Evolutionary conservation across 1,284 basidiomycete genomes (phyloP), one percentile per base, ranked within the genome.

Genomic region (Wallemia mellicola): DNA sequence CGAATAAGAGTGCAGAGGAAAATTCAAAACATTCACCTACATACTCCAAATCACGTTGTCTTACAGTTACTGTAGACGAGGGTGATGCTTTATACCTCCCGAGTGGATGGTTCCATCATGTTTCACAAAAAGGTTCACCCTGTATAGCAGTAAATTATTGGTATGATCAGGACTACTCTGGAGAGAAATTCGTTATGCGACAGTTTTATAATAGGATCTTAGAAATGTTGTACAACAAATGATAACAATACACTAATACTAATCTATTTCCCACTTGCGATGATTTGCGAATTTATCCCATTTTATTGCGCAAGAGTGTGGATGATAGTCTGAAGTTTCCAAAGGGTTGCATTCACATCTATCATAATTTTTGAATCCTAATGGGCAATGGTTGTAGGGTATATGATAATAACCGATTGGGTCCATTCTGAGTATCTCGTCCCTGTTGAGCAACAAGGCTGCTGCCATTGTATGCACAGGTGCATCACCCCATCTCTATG

Each of bases 391-490:
- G 63, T 75, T 74, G 67, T 76, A 79, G n/a, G 77, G 75, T 55
- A 71, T 71, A 59, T 72, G 71, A 32, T 67, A 62, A 63, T 72
- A 72, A 27, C 71, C 27, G 55, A 27, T 28, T 5, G 25, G 55
- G 15, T 26, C 3, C 5, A 26, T 57, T 25, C 27, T 11, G 11
- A 85, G 66, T 85, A 81, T 22, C 86, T 72, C 66, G 61, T 81
- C 75, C 68, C 76, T 80, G 59, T 72, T 67, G 1, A 79, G 77
- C 64, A 88, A 84, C 24, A 87, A 68, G 0, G 81, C 77, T 0
- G 77, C 82, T 1, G 81, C 86, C 61, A 88, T 84, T 59, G 79
- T 82, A 66, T 87, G 84, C 7, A 88, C 76, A 2, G 85, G 86
- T 7, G 87, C 86, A 67, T 89, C 86, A 59, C 86, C 86, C 84